Evolutionary conservation across 495 filamentous ascomycete species (phyloP).

Genomic region (Barbatosphaeria neglecta): DNA sequence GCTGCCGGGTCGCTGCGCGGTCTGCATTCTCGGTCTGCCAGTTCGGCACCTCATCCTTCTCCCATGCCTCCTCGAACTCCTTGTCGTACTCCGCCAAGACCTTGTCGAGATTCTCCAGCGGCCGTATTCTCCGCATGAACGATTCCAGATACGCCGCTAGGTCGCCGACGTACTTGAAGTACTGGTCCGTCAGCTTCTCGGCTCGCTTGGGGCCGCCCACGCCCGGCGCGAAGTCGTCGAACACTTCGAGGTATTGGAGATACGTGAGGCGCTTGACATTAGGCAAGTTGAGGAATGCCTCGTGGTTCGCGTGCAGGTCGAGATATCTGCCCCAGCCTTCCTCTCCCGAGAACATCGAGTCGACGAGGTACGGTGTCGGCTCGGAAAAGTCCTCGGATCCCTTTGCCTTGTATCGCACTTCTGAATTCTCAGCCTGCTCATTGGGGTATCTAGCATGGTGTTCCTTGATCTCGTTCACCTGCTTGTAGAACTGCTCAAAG

Average conservation of each 20-base stretch:
- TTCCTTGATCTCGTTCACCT: slow-evolving; percentile 65
- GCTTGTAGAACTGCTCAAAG: slow-evolving; percentile 86
- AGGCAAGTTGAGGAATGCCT: slow-evolving; percentile 81
- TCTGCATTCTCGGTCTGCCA: slow-evolving; percentile 55
- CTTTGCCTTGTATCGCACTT: slow-evolving; percentile 72
- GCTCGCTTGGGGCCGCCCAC: slow-evolving; percentile 55
- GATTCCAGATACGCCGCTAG: slow-evolving; percentile 73
- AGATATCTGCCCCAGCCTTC: slow-evolving; percentile 85
- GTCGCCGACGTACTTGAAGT: slow-evolving; percentile 78
- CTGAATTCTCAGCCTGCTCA: slow-evolving; percentile 88
- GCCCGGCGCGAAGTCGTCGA: slow-evolving; percentile 73
- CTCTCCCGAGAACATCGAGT: slow-evolving; percentile 90
- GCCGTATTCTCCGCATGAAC: slow-evolving; percentile 70
- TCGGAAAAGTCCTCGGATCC: slow-evolving; percentile 47
- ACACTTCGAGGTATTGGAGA: slow-evolving; percentile 79
- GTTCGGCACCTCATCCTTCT: slow-evolving; percentile 61
- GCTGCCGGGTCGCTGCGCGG: slow-evolving; percentile 28
- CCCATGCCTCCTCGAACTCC: slow-evolving; percentile 78
- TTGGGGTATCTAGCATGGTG: slow-evolving; percentile 88
- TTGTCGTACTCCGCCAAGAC: slow-evolving; percentile 61
- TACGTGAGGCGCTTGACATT: slow-evolving; percentile 74
- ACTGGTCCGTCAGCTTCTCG: slow-evolving; percentile 81
- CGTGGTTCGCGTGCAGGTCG: slow-evolving; percentile 73
- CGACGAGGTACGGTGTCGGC: slow-evolving; percentile 57
- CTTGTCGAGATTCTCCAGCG: slow-evolving; percentile 72